Evolutionary conservation across 257 asterid genomes (phyloP).

Genomic region (Nicotiana tabacum): DNA sequence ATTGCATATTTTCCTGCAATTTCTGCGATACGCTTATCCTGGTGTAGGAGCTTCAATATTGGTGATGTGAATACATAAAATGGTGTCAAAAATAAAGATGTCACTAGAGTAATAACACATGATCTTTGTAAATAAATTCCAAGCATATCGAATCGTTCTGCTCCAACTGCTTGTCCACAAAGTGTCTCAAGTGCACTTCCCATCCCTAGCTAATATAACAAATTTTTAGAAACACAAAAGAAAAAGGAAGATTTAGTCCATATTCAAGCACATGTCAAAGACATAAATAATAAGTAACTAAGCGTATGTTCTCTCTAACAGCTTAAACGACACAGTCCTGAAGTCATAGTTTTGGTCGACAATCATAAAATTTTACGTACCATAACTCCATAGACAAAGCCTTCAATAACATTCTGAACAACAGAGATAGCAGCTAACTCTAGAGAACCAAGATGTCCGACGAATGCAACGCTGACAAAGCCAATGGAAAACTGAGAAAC

Average conservation of each 20-base stretch:
- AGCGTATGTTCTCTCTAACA: not conserved
- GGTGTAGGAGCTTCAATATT: constrained; percentile 41
- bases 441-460: constrained; percentile 65
- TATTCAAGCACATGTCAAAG: not conserved
- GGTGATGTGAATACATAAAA: constrained; percentile 57
- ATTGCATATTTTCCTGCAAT: constrained; percentile 59
- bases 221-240: not conserved
- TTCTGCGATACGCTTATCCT: constrained; percentile 37
- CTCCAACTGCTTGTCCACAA: constrained; percentile 88
- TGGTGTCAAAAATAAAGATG: constrained; percentile 49
- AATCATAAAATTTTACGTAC: constrained; percentile 15
- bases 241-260: not conserved
- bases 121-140: constrained; percentile 79
- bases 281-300: not conserved
- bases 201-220: constrained; percentile 68
- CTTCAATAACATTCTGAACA: constrained; percentile 78
- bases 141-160: constrained; percentile 54
- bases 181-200: constrained; percentile 94
- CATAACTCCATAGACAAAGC: constrained; percentile 77
- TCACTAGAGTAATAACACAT: constrained; percentile 46
- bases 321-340: not conserved
- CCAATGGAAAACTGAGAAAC: constrained; percentile 75
- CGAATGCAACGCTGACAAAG: constrained; percentile 63
- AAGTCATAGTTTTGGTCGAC: not conserved
- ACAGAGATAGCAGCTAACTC: constrained; percentile 82